These are phyloP conservation scores for Suhomyces sp. DNA, from an alignment of 805 yeast species.

Conservation along the genomic window DNA sequence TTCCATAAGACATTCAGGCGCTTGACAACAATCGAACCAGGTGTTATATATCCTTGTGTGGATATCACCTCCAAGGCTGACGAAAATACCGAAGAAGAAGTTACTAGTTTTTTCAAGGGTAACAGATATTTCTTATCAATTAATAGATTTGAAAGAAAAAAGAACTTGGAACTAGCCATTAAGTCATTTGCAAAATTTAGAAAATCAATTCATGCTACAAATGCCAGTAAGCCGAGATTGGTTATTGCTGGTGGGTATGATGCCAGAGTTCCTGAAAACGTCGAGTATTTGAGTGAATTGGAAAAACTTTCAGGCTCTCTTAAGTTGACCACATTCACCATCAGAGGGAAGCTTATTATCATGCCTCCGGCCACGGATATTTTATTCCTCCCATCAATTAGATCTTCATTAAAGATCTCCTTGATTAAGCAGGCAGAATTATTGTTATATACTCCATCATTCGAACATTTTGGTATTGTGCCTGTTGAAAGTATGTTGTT, in stretches of 20 bases:
- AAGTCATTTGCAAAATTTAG: conserved; percentile 55
- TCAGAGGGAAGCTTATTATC: conserved; percentile 38
- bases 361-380: conserved; percentile 45
- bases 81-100: conserved; percentile 29
- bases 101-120: conserved; percentile 33
- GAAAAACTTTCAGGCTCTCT: conserved; percentile 46
- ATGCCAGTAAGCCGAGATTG: conserved; percentile 41
- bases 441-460: conserved; percentile 83
- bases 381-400: conserved; percentile 78
- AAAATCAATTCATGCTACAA: conserved; percentile 25
- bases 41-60: conserved; percentile 79
- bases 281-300: conserved; percentile 64
- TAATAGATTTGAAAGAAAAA: conserved; percentile 86
- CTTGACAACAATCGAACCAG: conserved; percentile 41
- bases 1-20: conserved; percentile 63
- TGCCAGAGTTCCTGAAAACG: conserved; percentile 70
- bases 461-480: conserved; percentile 96
- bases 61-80: conserved; percentile 34
- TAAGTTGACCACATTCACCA: conserved; percentile 45
- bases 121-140: conserved; percentile 62
- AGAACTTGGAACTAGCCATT: conserved; percentile 77
- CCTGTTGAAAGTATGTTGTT: conserved; percentile 93
- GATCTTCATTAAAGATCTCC: conserved; percentile 60
- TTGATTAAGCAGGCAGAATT: conserved; percentile 58
- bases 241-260: conserved; percentile 94